Conservation (phyloP, 805 yeast genomes). For the Kuraishia hungarica region DNA sequence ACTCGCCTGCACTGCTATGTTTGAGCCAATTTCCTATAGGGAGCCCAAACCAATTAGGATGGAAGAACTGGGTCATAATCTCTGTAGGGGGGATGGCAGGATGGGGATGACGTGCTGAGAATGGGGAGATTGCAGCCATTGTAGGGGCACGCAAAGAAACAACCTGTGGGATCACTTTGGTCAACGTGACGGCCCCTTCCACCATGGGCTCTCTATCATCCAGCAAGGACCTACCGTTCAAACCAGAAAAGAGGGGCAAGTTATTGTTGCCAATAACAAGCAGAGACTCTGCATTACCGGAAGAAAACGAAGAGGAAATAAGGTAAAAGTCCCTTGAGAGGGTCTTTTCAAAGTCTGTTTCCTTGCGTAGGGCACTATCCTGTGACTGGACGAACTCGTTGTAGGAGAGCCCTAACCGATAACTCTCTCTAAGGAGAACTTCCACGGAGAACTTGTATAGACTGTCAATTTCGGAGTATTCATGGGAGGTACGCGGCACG, state of each 20-base stretch:
- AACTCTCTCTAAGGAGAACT: constrained; percentile 52
- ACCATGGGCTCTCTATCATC: constrained; percentile 67
- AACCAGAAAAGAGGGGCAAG: constrained; percentile 73
- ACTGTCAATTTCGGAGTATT: constrained; percentile 47
- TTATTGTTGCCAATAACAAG: constrained; percentile 52
- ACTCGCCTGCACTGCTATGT: constrained; percentile 29
- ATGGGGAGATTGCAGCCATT: constrained; percentile 37
- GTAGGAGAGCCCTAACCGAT: constrained; percentile 29
- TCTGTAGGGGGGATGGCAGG: constrained; percentile 32
- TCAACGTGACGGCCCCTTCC: constrained; percentile 58
- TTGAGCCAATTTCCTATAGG: constrained; percentile 63
- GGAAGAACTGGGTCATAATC: constrained; percentile 43
- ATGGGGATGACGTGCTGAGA: constrained; percentile 9
- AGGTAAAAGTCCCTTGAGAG: constrained; percentile 51
- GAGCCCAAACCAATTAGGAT: constrained; percentile 57
- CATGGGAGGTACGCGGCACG: constrained; percentile 37
- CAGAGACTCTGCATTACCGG: constrained; percentile 57
- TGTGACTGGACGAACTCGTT: constrained; percentile 5
- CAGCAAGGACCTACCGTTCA: constrained; percentile 56
- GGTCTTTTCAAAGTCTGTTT: constrained; percentile 25
- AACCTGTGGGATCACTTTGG: constrained; percentile 58
- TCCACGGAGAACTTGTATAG: constrained; percentile 59
- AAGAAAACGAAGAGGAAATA: constrained; percentile 42
- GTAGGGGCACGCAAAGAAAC: constrained; percentile 26
- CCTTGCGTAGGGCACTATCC: not conserved